Percentiles rank a stretch among this genome's conserved stretches.
These are phyloP conservation scores for Fonsecaea pugnacius DNA, from an alignment of 2,329 filamentous ascomycete genomes.

Conservation along the genomic window DNA sequence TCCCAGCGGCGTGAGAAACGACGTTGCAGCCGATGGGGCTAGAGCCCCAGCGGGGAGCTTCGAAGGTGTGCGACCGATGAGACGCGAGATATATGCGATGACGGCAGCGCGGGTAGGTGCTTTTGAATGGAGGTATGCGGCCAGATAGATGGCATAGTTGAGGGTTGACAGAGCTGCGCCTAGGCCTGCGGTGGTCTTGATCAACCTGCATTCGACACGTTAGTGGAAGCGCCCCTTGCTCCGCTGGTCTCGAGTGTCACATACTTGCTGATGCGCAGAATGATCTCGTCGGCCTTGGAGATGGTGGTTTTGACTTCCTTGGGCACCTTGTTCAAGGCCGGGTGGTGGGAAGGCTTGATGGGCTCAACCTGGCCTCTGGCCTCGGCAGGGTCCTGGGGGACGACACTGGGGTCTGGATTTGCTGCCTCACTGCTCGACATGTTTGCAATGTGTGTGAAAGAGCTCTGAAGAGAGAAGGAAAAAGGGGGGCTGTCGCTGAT, in stretches of 20 bases:
- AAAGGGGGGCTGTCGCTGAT: neutral
- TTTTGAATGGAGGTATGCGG: conserved; percentile 61
- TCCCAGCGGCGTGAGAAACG: conserved; percentile 52
- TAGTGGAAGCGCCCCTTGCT: neutral
- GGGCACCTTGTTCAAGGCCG: conserved; percentile 29
- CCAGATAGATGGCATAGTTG: conserved; percentile 68
- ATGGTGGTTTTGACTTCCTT: conserved; percentile 29
- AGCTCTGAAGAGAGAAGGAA: neutral
- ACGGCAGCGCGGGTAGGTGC: conserved; percentile 44
- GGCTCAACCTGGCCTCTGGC: conserved; percentile 23
- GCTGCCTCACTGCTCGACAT: conserved; percentile 31
- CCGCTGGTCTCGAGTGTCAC: neutral
- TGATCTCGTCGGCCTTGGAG: conserved; percentile 29
- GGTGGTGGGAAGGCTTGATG: conserved; percentile 24
- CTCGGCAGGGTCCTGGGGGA: conserved; percentile 27
- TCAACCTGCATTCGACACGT: conserved; percentile 53
- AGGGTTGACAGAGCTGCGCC: conserved; percentile 71
- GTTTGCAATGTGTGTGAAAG: neutral
- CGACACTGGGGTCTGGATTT: conserved; percentile 30
- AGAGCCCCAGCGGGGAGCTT: conserved; percentile 39
- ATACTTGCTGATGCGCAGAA: conserved; percentile 34
- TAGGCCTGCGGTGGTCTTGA: conserved; percentile 70
- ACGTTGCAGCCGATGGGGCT: conserved; percentile 54
- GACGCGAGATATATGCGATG: conserved; percentile 29
- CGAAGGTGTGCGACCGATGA: conserved; percentile 34